Percentiles rank a stretch among this genome's conserved stretches.
phyloP scores from a whole-genome alignment of 305 asterid genomes.

The Fraxinus ornus region DNA sequence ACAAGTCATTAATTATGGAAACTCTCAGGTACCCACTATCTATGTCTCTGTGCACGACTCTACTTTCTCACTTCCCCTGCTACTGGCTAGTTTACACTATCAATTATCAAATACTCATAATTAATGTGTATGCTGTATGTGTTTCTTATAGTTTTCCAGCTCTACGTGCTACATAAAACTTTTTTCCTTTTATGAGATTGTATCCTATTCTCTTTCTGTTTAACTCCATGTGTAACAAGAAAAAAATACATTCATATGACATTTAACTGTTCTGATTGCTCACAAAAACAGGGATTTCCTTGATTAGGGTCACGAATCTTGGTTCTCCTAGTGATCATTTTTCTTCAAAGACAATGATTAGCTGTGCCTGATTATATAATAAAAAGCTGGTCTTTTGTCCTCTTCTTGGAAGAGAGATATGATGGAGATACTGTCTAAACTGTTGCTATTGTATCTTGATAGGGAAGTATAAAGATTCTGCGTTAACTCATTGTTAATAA shows the following conservation, averaged over 20 bases:
- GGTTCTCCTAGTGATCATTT: neutral
- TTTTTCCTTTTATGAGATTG: neutral
- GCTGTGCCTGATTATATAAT: neutral
- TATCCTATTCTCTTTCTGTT: neutral
- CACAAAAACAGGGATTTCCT: neutral
- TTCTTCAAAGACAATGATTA: slow-evolving; percentile 1
- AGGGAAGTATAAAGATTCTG: neutral
- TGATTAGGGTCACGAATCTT: neutral
- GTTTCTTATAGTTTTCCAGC: slow-evolving; percentile 1
- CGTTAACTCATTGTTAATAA: neutral
- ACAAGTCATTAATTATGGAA: slow-evolving; percentile 69
- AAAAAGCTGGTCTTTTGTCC: neutral
- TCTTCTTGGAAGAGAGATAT: neutral
- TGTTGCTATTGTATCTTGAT: neutral
- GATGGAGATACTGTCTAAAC: neutral
- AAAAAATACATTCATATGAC: neutral
- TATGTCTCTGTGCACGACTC: slow-evolving; percentile 17
- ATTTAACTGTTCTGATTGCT: neutral
- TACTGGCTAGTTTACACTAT: neutral
- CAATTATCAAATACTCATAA: neutral
- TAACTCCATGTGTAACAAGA: neutral
- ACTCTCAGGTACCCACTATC: slow-evolving; percentile 51
- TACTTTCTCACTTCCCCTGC: neutral
- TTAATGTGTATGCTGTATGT: neutral
- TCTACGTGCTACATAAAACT: neutral